Evolutionary conservation across 331 rosid genomes (phyloP).

Genomic region (Pyrus hybrid): DNA sequence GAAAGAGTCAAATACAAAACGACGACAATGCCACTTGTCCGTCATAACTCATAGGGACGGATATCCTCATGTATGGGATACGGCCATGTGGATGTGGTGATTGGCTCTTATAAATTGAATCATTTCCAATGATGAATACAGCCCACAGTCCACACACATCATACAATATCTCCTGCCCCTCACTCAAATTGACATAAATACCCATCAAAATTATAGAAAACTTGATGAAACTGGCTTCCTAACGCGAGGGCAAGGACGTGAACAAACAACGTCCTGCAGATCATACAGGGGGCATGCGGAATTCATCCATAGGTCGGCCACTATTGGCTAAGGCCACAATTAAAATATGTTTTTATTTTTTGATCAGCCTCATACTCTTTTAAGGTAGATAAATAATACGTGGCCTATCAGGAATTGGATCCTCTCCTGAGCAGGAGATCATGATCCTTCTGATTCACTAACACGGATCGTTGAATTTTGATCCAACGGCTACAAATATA

Average conservation of each 20-base stretch:
- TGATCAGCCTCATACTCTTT: background rate
- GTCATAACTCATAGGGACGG: background rate
- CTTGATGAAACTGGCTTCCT: background rate
- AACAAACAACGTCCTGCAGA: background rate
- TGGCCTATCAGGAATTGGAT: no score
- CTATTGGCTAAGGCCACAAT: background rate
- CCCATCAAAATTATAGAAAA: background rate
- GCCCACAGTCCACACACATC: constrained; percentile 8
- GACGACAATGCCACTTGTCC: background rate
- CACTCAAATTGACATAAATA: background rate
- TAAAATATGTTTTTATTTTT: background rate
- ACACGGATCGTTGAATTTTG: no score
- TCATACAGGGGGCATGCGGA: background rate
- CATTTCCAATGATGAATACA: constrained; percentile 23
- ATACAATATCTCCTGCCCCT: background rate
- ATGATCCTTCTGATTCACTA: no score
- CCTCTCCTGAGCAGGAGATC: no score
- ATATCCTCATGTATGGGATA: background rate
- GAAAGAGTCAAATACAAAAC: background rate
- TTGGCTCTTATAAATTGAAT: background rate
- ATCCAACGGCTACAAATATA: no score
- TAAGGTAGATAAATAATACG: no score
- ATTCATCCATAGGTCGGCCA: constrained; percentile 2
- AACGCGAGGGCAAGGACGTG: background rate
- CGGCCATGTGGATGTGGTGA: background rate